Evolutionary conservation across 2,329 filamentous ascomycete genomes (phyloP), one percentile per base, ranked within the genome.

Genomic region (Penicillium sp.): DNA sequence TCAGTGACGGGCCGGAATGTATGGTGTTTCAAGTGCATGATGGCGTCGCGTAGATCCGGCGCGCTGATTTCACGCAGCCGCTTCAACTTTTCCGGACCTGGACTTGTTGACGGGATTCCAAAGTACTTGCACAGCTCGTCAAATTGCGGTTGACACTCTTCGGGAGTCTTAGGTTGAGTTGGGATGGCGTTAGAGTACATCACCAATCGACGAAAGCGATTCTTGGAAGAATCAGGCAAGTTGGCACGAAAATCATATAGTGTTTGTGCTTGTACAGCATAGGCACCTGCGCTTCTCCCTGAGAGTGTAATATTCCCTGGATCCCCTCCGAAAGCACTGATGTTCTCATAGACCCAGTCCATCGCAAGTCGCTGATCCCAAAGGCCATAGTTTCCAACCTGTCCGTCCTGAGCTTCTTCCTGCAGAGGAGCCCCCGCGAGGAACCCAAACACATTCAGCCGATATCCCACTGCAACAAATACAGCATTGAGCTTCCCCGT

Each of bases 271-370:
- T 69, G 68, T 0, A 69, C 68, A 1, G 76, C 75, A 65, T 82
- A 82, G 0, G 80, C 78, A 3, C 81, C 81, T 2, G 81, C 81
- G 57, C 78, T 81, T 5, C 78, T 72, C 5, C 78, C 81, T 3
- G 75, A 77, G 1, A 82, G 73, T 0, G 79, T 83, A 46, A 85
- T 78, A 56, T 81, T 79, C n/a, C 67, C 61, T 0, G 78, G 62
- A 64, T 85, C 78, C 3, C 83, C 83, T 8, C 78, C 79, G 60
- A 84, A 84, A 2, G 21, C 70, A 3, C 70, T 65, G 52, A 85
- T 83, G 62, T 85, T 80, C 6, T 78, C 70, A 38, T 82, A 75
- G 0, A 84, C 78, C 84, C 84, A 86, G 67, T 84, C 76, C 8
- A 84, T 70, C 0, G 83, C 83, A 13, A 81, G 70, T 2, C 80